These are phyloP conservation scores for Plicaturopsis crispa DNA, from an alignment of 768 basidiomycete species.

Conservation along the genomic window DNA sequence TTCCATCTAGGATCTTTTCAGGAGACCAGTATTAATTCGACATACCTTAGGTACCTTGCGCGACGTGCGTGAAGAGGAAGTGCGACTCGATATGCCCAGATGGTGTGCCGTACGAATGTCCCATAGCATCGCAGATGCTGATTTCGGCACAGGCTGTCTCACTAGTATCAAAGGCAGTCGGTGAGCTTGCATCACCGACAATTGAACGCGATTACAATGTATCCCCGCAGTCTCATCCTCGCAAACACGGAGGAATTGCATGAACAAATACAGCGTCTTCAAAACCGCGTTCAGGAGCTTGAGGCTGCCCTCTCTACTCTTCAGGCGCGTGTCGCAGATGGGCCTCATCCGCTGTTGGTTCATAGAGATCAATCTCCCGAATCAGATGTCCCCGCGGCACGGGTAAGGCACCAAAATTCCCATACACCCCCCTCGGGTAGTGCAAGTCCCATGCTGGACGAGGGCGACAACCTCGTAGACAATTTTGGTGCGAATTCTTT, in stretches of 20 bases:
- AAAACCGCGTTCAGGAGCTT: constrained; percentile 49
- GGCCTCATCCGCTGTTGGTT: constrained; percentile 47
- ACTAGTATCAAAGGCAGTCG: constrained; percentile 54
- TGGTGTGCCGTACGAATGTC: constrained; percentile 29
- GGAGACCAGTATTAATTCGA: too few relatives aligned
- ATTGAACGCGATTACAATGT: too few relatives aligned
- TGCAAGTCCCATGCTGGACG: too few relatives aligned
- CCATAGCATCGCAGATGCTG: background rate
- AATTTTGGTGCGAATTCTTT: too few relatives aligned
- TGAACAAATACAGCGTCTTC: constrained; percentile 48
- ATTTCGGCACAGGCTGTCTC: constrained; percentile 46
- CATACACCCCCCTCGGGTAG: too few relatives aligned
- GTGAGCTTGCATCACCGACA: constrained; percentile 19
- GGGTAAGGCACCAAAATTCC: too few relatives aligned
- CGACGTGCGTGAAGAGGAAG: constrained; percentile 68
- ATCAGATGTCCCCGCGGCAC: too few relatives aligned
- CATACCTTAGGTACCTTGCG: constrained; percentile 67
- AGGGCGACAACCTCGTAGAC: too few relatives aligned
- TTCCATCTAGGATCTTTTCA: too few relatives aligned
- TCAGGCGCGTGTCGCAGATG: constrained; percentile 39
- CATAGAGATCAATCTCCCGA: too few relatives aligned
- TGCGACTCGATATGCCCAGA: constrained; percentile 72
- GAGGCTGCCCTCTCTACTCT: constrained; percentile 48
- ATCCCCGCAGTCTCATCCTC: constrained; percentile 44
- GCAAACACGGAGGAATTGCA: constrained; percentile 69